Base-by-base conservation (phyloP, 768 basidiomycete species). In the Amanita polypyramis region DNA sequence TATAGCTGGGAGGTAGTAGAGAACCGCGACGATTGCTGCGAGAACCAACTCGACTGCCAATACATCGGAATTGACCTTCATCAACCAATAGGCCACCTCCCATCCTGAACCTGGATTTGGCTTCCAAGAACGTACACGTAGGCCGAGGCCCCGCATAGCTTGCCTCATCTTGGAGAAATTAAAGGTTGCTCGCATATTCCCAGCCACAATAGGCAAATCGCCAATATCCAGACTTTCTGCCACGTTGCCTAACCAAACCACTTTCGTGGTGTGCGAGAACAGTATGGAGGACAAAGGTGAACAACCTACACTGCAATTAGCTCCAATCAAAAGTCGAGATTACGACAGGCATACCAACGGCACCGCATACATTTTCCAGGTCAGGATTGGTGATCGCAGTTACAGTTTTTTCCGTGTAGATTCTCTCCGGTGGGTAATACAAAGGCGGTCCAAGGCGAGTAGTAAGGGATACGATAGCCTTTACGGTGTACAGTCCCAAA, bases 201-300 rank as follows among this genome's bases (percentile, higher is more conserved):
- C 77, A 0, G 85, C 77, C 7, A 93, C 75, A 46, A 94, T 80
- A 4, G 92, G 93, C 25, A 96, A 68, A 60, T 96, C 91, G 51
- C 81, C 89, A 17, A 91, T 88, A 54, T 95, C 87, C 39, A 95
- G 74, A 50, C 76, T 82, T 48, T 76, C 72, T 1, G 83, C 71
- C 2, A 70, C 71, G 63, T 89, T 79, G 2, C 90, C 92, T 35
- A 92, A 79, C 76, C 81, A 80, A 47, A 94, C 79, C 11, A 96
- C 87, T 51, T 84, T 81, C 1, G 90, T 93, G 32, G 85, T 89
- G 61, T 91, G 93, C 12, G 80, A 80, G 63, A 96, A 96, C n/a
- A 92, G 64, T 4, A 96, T 63, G 43, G 69, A 65, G 48, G 75
- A 76, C 70, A 74, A 77, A 0, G 74, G 66, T 4, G 80, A 82